Evolutionary conservation across 805 yeast genomes (phyloP), one percentile per base, ranked within the genome.

Genomic region (Pichia manshurica): DNA sequence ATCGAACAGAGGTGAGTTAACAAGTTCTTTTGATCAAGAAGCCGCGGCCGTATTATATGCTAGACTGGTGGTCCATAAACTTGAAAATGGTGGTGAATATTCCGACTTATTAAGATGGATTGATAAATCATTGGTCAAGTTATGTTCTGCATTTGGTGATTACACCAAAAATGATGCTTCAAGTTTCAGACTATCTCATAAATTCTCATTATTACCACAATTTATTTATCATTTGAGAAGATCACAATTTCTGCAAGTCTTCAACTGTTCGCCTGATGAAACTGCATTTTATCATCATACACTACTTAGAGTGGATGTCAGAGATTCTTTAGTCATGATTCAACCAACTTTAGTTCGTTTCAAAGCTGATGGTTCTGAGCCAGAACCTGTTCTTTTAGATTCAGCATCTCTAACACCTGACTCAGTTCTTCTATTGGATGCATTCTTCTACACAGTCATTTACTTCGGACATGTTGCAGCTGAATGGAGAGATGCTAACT

Each of bases 241-340:
- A 66, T 88, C 97, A 1, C 98, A 91, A 68, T 90, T 93, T 66
- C 72, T 93, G 65, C 95, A 88, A 66, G 96, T 91, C 39, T 93
- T 93, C 75, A 93, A 93, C 70, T 90, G 90, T 68, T 93, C 99
- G 5, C 99, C 99, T 2, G 99, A 93, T 72, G 99, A 93, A 72
- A 89, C 98, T 39, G 96, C 96, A 34, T 93, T 90, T 68, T 88
- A 91, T 69, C 82, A 97, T 65, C 99, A 93, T 66, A 83, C 88
- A 16, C 78, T 93, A 63, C 77, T 86, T 63, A 82, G 91, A 55
- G 97, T 93, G 62, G 97, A 93, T 64, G 85, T 91, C 38, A 84
- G 85, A 54, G 93, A 91, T 70, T 86, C 97, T 16, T 73, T 93
- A 63, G 87, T 90, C 53, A 93, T 93, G 97, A 91, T 93, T 55